Percentiles rank a stretch among this genome's conserved stretches.
Evolutionary conservation across 108 stramenopile species (phyloP).

Genomic region (Thalassiosira profunda): DNA sequence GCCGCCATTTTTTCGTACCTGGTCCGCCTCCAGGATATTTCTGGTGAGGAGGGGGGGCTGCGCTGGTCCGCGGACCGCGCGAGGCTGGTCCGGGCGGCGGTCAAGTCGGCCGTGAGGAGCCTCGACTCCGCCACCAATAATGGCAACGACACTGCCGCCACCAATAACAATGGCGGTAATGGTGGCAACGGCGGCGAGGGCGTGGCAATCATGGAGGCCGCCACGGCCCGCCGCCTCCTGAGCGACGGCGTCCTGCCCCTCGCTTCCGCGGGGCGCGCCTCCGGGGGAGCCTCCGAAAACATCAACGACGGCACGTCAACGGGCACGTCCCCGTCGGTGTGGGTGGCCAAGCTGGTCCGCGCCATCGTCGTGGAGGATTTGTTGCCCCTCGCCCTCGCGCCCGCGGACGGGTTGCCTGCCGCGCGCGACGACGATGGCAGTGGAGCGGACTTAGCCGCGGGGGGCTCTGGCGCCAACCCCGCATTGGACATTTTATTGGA

Average conservation of each 20-base stretch:
- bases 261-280: not conserved
- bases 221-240: conserved; percentile 14
- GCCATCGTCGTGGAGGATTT: not conserved
- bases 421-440: not conserved
- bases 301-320: not conserved
- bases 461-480: not conserved
- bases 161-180: not conserved
- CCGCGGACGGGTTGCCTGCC: not conserved
- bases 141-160: not conserved
- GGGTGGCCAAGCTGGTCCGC: conserved; percentile 7
- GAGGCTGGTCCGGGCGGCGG: no score
- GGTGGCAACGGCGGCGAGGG: not conserved
- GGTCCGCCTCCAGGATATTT: no score
- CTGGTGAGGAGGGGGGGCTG: no score
- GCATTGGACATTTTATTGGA: conserved; percentile 20
- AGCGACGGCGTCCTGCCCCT: conserved; percentile 27
- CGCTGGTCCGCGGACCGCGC: no score
- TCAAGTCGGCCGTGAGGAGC: no score
- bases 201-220: conserved; percentile 2
- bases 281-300: not conserved
- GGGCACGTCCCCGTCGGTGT: no score
- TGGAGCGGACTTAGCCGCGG: not conserved
- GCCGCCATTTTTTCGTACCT: no score
- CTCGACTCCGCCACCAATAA: no score
- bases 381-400: conserved; percentile 1